Percentiles rank a stretch among this genome's conserved stretches.
phyloP scores from a whole-genome alignment of 768 basidiomycete genomes.

The Cubamyces sp. region DNA sequence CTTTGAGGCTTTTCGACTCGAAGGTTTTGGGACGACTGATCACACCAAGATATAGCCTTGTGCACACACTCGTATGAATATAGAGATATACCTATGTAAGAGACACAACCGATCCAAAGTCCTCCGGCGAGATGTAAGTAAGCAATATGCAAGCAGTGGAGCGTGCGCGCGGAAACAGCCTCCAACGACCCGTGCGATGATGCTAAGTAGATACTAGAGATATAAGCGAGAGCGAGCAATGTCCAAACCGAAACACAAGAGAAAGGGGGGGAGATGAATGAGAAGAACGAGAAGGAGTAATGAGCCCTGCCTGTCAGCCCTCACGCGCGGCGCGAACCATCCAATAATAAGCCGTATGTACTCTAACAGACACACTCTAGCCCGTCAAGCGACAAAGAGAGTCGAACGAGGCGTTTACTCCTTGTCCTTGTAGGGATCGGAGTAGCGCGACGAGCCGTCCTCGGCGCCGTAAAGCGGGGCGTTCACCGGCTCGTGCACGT shows the following conservation, averaged over 20 bases:
- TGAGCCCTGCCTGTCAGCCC: conserved; percentile 6
- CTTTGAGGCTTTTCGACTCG: neutral
- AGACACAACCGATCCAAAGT: conserved; percentile 1
- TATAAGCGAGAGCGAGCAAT: neutral
- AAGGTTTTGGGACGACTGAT: neutral
- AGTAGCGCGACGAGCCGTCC: conserved; percentile 24
- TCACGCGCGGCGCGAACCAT: neutral
- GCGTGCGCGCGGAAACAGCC: neutral
- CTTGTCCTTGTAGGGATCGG: conserved; percentile 26
- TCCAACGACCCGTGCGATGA: neutral
- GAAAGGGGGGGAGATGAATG: neutral
- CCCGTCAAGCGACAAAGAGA: neutral
- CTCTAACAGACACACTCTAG: neutral
- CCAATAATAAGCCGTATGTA: neutral
- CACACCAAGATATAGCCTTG: neutral
- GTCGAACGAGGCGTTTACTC: neutral
- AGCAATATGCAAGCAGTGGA: neutral
- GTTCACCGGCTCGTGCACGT: conserved; percentile 14
- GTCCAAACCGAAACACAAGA: neutral
- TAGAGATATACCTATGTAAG: neutral
- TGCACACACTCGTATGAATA: neutral
- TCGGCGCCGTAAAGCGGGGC: conserved; percentile 25
- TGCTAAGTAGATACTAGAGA: conserved; percentile 3
- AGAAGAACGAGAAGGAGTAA: neutral
- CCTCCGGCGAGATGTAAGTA: neutral